A percentile compares a stretch with the other conserved stretches of the same genome.
Conservation (phyloP, 176 grass and related monocot species). For the Musa itinerans region DNA sequence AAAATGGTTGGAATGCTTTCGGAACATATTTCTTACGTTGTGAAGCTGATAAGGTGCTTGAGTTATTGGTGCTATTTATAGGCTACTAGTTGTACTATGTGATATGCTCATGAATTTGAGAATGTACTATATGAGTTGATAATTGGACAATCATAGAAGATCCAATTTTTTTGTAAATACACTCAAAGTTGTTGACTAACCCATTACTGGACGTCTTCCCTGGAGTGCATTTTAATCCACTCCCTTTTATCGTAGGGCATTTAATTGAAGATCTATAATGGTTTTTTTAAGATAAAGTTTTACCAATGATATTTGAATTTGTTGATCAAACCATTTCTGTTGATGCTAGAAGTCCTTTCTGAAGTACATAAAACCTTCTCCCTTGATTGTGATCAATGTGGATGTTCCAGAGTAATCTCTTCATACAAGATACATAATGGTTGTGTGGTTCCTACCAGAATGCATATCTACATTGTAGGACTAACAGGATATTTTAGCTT, state of each 20-base stretch:
- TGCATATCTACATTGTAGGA: no score
- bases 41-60: not conserved
- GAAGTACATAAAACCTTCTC: not conserved
- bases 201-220: not conserved
- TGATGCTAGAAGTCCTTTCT: not conserved
- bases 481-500: not conserved
- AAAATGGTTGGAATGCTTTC: not conserved
- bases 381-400: not conserved
- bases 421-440: not conserved
- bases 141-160: not conserved
- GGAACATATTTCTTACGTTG: not conserved
- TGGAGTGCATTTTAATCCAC: no score
- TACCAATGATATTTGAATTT: not conserved
- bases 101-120: no score
- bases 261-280: no score
- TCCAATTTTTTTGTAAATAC: not conserved
- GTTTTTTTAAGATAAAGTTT: no score
- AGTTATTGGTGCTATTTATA: not conserved
- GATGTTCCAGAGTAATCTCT: not conserved
- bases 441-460: not conserved
- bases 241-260: no score
- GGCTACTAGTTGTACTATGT: no score
- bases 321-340: not conserved
- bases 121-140: no score
- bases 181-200: not conserved